phyloP scores from a whole-genome alignment of 2,329 filamentous ascomycete species.

The Neofusicoccum cordaticola region DNA sequence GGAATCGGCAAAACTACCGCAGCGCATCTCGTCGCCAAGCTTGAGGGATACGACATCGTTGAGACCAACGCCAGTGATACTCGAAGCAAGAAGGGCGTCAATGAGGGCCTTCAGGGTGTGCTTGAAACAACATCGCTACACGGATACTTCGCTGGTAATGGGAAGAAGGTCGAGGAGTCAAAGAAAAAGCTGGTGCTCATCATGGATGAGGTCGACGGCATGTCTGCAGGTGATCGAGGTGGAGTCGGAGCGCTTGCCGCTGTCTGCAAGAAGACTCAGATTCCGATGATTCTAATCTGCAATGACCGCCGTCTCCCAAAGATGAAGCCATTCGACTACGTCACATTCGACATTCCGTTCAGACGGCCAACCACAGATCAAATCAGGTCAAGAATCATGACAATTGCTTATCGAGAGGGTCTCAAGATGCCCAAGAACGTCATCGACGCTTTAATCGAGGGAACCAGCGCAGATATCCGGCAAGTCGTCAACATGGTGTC shows the following conservation, averaged over 20 bases:
- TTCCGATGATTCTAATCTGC: constrained; percentile 96
- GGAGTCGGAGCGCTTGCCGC: constrained; percentile 92
- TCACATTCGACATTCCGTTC: constrained; percentile 82
- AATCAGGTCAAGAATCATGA: constrained; percentile 88
- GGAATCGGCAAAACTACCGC: constrained; percentile 98
- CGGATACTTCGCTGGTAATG: constrained; percentile 84
- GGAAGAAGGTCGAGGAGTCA: constrained; percentile 70
- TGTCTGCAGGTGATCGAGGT: constrained; percentile 95
- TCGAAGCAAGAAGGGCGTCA: constrained; percentile 92
- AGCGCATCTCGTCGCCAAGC: constrained; percentile 86
- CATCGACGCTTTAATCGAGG: constrained; percentile 91
- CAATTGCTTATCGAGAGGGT: constrained; percentile 88
- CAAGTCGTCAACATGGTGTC: constrained; percentile 99
- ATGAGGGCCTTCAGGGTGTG: constrained; percentile 81
- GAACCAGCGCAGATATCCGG: constrained; percentile 90
- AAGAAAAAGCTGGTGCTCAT: constrained; percentile 96
- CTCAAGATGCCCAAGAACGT: constrained; percentile 80
- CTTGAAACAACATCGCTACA: constrained; percentile 90
- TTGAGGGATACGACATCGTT: constrained; percentile 89
- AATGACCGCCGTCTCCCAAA: constrained; percentile 91
- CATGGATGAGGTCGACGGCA: constrained; percentile 99
- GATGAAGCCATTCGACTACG: constrained; percentile 96
- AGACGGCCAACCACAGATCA: constrained; percentile 85
- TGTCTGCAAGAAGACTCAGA: constrained; percentile 89
- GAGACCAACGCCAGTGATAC: constrained; percentile 96